Percentiles rank a stretch among this genome's conserved stretches.
phyloP scores from a whole-genome alignment of 2,329 filamentous ascomycete genomes.

The Apiospora kogelbergensis region DNA sequence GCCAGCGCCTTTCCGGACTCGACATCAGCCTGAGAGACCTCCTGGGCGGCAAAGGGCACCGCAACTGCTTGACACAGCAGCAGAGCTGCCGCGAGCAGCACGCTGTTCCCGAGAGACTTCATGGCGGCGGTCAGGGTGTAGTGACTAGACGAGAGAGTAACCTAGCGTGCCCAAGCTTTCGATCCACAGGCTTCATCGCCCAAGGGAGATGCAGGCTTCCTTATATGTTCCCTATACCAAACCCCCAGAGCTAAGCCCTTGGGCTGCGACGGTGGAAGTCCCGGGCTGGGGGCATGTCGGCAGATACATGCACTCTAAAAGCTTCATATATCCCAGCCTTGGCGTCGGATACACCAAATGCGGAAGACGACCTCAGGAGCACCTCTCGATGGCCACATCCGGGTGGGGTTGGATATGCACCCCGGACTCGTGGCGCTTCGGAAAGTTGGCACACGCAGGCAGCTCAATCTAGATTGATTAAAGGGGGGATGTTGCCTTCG shows the following conservation, averaged over 20 bases:
- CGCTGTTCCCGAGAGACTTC: not conserved
- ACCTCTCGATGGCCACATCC: not conserved
- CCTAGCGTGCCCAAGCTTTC: not conserved
- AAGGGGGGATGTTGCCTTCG: not conserved
- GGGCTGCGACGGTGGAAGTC: not conserved
- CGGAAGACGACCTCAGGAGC: not conserved
- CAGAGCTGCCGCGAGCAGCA: not conserved
- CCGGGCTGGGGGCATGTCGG: not conserved
- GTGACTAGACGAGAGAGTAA: not conserved
- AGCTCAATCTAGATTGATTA: constrained; percentile 1
- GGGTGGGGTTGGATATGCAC: not conserved
- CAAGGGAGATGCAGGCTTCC: not conserved
- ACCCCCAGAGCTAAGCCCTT: not conserved
- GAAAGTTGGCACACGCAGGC: not conserved
- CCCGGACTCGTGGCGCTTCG: not conserved
- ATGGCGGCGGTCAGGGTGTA: not conserved
- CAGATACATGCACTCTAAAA: not conserved
- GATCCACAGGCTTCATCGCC: not conserved
- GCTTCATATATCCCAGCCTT: not conserved
- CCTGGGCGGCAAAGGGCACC: constrained; percentile 9
- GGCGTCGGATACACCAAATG: not conserved
- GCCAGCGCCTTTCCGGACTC: constrained; percentile 27
- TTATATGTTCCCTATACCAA: not conserved
- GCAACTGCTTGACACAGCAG: not conserved
- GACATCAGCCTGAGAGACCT: constrained; percentile 25